Evolutionary conservation across 768 basidiomycete species (phyloP).

Genomic region (Termitomyces bulborhizus): DNA sequence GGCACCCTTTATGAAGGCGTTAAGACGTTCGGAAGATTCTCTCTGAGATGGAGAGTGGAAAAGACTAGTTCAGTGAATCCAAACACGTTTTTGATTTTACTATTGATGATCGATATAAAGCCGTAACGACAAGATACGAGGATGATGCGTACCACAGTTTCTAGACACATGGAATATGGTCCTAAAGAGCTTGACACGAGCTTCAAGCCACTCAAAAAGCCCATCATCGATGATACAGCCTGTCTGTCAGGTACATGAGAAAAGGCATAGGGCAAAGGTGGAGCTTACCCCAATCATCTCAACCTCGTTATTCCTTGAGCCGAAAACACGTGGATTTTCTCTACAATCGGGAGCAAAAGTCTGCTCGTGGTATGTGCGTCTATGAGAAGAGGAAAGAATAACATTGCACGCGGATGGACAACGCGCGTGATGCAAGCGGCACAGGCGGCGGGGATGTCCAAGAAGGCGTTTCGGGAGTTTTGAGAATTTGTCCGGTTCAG

Average conservation of each 20-base stretch:
- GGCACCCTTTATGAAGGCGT: background rate
- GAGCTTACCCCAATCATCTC: too few species aligned
- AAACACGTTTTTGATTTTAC: background rate
- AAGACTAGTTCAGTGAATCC: background rate
- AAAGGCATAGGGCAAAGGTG: too few species aligned
- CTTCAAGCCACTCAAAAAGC: constrained; percentile 25
- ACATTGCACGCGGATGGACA: background rate
- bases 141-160: constrained; percentile 18
- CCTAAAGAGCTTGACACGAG: constrained; percentile 23
- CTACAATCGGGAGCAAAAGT: background rate
- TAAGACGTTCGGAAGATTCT: background rate
- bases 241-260: too few species aligned
- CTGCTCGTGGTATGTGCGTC: background rate
- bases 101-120: constrained; percentile 1
- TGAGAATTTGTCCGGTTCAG: background rate
- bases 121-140: background rate
- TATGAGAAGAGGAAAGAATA: background rate
- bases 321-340: background rate
- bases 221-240: constrained; percentile 23
- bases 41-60: background rate
- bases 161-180: constrained; percentile 27
- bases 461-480: background rate
- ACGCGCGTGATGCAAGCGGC: background rate
- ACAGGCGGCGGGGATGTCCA: background rate
- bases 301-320: background rate